Evolutionary conservation across 2,329 filamentous ascomycete genomes (phyloP).

Genomic region (Cercospora zeae-maydis): DNA sequence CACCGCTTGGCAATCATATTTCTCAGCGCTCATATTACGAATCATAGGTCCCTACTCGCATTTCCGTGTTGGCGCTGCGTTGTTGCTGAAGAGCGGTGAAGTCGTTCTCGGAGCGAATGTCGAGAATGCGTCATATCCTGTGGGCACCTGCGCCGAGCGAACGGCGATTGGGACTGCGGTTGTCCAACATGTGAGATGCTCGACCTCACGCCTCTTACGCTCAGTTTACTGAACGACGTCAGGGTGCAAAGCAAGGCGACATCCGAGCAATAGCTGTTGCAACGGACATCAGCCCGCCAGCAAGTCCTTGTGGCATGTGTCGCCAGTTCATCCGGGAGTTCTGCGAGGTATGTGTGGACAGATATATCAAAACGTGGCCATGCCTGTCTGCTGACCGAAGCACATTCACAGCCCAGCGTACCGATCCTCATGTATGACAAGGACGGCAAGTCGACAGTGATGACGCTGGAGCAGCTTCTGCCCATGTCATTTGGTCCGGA

Average conservation of each 20-base stretch:
- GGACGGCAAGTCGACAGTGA: constrained; percentile 66
- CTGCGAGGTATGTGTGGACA: constrained; percentile 35
- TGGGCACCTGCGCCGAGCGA: constrained; percentile 92
- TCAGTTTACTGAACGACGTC: neutral
- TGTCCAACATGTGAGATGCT: constrained; percentile 37
- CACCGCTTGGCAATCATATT: neutral
- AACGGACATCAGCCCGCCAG: constrained; percentile 59
- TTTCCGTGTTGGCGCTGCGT: constrained; percentile 82
- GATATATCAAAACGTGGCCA: neutral
- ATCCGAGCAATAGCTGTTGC: constrained; percentile 82
- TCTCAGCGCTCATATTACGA: neutral
- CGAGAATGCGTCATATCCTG: constrained; percentile 89
- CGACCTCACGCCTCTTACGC: neutral
- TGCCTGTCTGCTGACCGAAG: neutral
- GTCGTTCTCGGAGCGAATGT: constrained; percentile 75
- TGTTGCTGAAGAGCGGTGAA: constrained; percentile 56
- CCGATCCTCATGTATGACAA: constrained; percentile 93
- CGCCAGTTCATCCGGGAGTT: constrained; percentile 67
- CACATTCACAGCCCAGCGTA: constrained; percentile 41
- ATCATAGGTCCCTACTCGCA: constrained; percentile 71
- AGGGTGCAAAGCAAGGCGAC: constrained; percentile 41
- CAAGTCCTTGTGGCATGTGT: constrained; percentile 86
- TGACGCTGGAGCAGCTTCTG: constrained; percentile 62
- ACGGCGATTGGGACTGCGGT: constrained; percentile 83
- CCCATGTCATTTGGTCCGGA: constrained; percentile 55